Percentiles rank a stretch among this genome's conserved stretches.
phyloP scores from a whole-genome alignment of 257 asterid species.

The Prunella vulgaris region DNA sequence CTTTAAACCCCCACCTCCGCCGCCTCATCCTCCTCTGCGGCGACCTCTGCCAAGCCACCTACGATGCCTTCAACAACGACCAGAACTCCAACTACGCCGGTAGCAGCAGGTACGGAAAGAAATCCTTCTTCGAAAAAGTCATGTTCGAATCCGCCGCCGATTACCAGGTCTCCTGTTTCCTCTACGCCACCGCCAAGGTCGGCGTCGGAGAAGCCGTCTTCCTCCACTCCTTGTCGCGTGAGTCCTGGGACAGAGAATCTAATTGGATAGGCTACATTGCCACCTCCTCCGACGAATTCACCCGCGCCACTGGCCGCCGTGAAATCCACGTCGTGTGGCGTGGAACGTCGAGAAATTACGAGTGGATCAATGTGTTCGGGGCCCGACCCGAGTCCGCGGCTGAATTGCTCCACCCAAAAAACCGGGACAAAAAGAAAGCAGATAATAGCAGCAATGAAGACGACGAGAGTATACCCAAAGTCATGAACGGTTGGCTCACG shows the following conservation, averaged over 20 bases:
- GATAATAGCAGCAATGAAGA: slow-evolving; percentile 15
- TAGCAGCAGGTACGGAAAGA: slow-evolving; percentile 77
- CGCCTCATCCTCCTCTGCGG: slow-evolving; percentile 72
- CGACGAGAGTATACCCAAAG: slow-evolving; percentile 35
- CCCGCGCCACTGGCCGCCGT: slow-evolving; percentile 55
- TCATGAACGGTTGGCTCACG: slow-evolving; percentile 76
- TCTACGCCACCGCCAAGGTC: slow-evolving; percentile 73
- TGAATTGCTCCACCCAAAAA: slow-evolving; percentile 27
- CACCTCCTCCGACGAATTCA: slow-evolving; percentile 44
- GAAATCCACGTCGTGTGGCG: slow-evolving; percentile 74
- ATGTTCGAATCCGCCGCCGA: slow-evolving; percentile 47
- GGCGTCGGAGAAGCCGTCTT: slow-evolving; percentile 41
- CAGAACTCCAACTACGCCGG: slow-evolving; percentile 72
- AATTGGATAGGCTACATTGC: slow-evolving; percentile 89
- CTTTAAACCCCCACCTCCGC: slow-evolving; percentile 59
- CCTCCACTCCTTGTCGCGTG: slow-evolving; percentile 58
- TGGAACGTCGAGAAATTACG: slow-evolving; percentile 63
- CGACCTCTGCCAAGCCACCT: slow-evolving; percentile 84
- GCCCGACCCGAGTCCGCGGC: slow-evolving; percentile 50
- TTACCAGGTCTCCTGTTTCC: slow-evolving; percentile 49
- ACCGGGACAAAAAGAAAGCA: slow-evolving; percentile 8
- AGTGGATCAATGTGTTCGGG: slow-evolving; percentile 63
- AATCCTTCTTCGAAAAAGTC: slow-evolving; percentile 55
- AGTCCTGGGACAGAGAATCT: slow-evolving; percentile 83
- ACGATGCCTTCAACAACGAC: slow-evolving; percentile 91